phyloP scores from a whole-genome alignment of 164 flowering plant species.

The Litsea cubeba region DNA sequence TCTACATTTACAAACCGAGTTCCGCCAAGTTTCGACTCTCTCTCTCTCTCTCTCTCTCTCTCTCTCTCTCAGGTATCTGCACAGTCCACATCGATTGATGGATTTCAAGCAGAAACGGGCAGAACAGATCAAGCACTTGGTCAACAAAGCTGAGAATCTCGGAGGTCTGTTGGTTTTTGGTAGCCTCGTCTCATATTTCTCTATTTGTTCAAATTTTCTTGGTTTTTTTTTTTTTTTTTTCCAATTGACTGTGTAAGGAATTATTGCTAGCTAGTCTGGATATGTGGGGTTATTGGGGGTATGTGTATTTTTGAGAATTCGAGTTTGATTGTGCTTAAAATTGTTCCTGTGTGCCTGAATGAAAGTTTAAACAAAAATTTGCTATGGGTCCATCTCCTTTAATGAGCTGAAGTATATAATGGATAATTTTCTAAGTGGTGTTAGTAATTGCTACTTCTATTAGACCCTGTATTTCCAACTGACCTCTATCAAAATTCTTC shows the following conservation, averaged over 20 bases:
- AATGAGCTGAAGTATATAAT: no score
- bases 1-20: no score
- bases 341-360: no score
- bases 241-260: not conserved
- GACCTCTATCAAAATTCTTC: no score
- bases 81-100: slow-evolving; percentile 29
- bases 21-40: no score
- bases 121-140: slow-evolving; percentile 68
- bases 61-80: no score
- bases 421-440: no score
- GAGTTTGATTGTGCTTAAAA: not conserved
- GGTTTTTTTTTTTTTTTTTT: not conserved
- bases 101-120: slow-evolving; percentile 86
- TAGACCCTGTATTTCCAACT: no score
- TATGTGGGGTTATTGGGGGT: not conserved
- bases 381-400: no score
- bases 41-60: no score
- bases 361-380: no score
- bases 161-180: slow-evolving; percentile 42
- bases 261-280: not conserved
- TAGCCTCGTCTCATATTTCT: slow-evolving; percentile 79
- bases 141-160: slow-evolving; percentile 53
- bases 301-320: not conserved
- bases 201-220: slow-evolving; percentile 44
- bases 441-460: no score